phyloP scores from a whole-genome alignment of 305 asterid genomes.

The Fraxinus latifolia region DNA sequence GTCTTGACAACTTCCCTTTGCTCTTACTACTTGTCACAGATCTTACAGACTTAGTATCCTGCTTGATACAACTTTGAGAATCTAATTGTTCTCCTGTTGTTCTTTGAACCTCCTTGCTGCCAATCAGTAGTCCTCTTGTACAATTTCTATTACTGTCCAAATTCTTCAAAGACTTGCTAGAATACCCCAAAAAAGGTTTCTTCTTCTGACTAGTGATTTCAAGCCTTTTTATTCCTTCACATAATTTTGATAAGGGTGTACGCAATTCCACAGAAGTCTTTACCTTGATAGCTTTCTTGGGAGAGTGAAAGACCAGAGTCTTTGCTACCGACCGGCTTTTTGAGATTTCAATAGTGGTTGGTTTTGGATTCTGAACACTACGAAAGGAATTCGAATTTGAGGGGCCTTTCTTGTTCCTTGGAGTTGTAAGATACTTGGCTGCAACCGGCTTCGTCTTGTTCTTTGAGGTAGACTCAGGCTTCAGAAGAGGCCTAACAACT shows the following conservation, averaged over 20 bases:
- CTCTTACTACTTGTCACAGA: conserved; percentile 31
- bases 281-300: conserved; percentile 49
- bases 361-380: conserved; percentile 67
- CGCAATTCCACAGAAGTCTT: conserved; percentile 58
- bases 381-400: conserved; percentile 44
- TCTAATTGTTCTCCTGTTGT: conserved; percentile 18
- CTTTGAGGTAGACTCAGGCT: conserved; percentile 52
- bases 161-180: conserved; percentile 38
- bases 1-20: conserved; percentile 33
- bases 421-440: conserved; percentile 88
- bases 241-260: conserved; percentile 56
- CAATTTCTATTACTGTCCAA: conserved; percentile 14
- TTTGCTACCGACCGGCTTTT: conserved; percentile 46
- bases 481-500: conserved; percentile 35
- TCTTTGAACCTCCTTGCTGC: conserved; percentile 40
- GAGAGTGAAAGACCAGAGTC: conserved; percentile 65
- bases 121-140: conserved; percentile 24
- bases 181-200: conserved; percentile 41
- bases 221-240: conserved; percentile 65
- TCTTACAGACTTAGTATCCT: conserved; percentile 34
- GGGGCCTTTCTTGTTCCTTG: conserved; percentile 56
- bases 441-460: conserved; percentile 67
- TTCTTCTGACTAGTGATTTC: conserved; percentile 63
- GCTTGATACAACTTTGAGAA: conserved; percentile 25
- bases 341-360: conserved; percentile 38